phyloP scores from a whole-genome alignment of 148 eudicot species.

The Rhododendron henanense region DNA sequence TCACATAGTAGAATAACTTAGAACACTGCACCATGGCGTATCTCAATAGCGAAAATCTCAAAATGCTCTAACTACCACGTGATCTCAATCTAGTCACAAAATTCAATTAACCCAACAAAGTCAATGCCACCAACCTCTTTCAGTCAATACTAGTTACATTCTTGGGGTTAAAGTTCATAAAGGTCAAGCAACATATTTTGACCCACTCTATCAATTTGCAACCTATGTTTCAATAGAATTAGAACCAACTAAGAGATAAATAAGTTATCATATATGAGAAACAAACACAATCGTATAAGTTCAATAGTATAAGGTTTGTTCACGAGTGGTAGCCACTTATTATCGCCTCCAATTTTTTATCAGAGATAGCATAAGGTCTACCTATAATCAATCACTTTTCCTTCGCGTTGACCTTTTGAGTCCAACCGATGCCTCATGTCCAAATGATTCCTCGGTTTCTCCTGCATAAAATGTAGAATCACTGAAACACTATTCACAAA shows the following conservation, averaged over 20 bases:
- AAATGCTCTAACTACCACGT: not conserved
- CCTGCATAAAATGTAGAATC: conserved; percentile 35
- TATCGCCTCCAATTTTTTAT: not conserved
- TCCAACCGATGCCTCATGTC: conserved; percentile 95
- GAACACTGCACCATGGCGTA: not conserved
- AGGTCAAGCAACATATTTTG: not conserved
- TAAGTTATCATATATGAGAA: not conserved
- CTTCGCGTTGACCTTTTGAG: conserved; percentile 92
- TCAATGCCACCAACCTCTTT: not conserved
- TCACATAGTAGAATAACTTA: not conserved
- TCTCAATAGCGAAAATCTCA: not conserved
- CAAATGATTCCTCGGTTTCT: conserved; percentile 90
- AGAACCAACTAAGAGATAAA: not conserved
- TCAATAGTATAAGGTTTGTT: not conserved
- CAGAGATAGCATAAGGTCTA: conserved; percentile 20
- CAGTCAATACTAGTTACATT: not conserved
- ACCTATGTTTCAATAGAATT: not conserved
- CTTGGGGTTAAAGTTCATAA: not conserved
- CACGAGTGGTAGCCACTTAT: not conserved
- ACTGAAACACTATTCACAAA: not conserved
- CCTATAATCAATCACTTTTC: conserved; percentile 97
- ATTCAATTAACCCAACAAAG: not conserved
- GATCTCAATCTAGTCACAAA: not conserved
- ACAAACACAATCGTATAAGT: not conserved
- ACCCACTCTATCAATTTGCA: not conserved